phyloP scores from a whole-genome alignment of 2,329 filamentous ascomycete species.

The Cytospora piceae region DNA sequence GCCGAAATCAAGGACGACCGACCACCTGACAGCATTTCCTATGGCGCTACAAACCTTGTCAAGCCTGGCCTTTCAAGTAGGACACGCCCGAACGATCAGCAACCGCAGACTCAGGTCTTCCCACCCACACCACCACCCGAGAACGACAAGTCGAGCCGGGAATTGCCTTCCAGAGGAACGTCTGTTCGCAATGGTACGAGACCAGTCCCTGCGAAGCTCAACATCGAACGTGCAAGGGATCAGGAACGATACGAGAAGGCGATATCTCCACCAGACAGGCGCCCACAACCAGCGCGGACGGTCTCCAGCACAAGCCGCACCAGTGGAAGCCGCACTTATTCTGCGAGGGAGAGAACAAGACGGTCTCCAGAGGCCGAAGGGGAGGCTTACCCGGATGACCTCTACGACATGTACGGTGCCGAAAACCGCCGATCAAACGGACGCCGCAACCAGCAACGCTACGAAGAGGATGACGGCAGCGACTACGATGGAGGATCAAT shows the following conservation, averaged over 20 bases:
- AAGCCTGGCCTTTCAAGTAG: slow-evolving; percentile 81
- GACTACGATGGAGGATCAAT: slow-evolving; percentile 72
- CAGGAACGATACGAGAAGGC: slow-evolving; percentile 60
- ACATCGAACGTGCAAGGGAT: slow-evolving; percentile 60
- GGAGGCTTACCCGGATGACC: slow-evolving; percentile 68
- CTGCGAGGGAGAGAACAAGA: slow-evolving; percentile 44
- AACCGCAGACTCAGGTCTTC: slow-evolving; percentile 66
- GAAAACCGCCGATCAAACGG: slow-evolving; percentile 40
- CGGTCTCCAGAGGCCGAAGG: slow-evolving; percentile 56
- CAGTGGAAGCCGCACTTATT: slow-evolving; percentile 43
- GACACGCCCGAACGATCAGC: slow-evolving; percentile 75
- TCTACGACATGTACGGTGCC: slow-evolving; percentile 65
- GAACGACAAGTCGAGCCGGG: slow-evolving; percentile 62
- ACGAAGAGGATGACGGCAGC: slow-evolving; percentile 77
- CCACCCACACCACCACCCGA: slow-evolving; percentile 98
- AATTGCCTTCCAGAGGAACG: slow-evolving; percentile 54
- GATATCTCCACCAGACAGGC: slow-evolving; percentile 39
- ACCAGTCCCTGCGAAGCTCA: slow-evolving; percentile 64
- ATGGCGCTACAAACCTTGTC: slow-evolving; percentile 89
- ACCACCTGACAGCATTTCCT: slow-evolving; percentile 82
- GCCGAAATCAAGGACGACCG: slow-evolving; percentile 73
- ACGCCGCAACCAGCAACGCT: slow-evolving; percentile 57
- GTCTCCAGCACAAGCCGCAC: slow-evolving; percentile 51
- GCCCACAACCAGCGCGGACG: slow-evolving; percentile 46
- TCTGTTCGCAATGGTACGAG: slow-evolving; percentile 67